Conservation (phyloP, 345 rosid species). For the Heritiera littoralis region DNA sequence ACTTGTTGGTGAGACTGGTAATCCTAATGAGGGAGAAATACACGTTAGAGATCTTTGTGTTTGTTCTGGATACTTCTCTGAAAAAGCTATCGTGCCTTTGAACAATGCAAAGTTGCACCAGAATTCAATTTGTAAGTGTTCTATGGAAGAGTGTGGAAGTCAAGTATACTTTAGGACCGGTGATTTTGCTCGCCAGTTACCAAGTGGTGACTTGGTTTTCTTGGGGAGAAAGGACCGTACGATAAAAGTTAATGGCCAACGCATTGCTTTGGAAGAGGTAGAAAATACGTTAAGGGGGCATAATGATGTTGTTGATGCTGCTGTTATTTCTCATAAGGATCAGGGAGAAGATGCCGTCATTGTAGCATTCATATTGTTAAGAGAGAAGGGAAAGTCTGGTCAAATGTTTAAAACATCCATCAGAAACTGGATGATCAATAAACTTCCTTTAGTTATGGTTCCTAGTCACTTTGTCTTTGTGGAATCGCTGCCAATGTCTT, state of each 20-base stretch:
- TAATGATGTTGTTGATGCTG: constrained; percentile 63
- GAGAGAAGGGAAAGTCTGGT: constrained; percentile 42
- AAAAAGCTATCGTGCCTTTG: constrained; percentile 33
- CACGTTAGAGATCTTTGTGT: constrained; percentile 74
- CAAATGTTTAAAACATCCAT: constrained; percentile 44
- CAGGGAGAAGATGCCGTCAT: constrained; percentile 46
- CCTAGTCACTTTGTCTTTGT: constrained; percentile 55
- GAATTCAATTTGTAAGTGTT: constrained; percentile 39
- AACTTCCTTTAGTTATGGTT: constrained; percentile 73
- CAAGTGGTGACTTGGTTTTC: constrained; percentile 74
- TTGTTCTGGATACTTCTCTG: constrained; percentile 56
- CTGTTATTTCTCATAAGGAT: constrained; percentile 49
- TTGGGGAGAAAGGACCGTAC: constrained; percentile 84
- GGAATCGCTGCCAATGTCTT: constrained; percentile 67
- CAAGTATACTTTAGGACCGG: constrained; percentile 72
- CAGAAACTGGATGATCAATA: constrained; percentile 61
- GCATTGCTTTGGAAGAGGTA: constrained; percentile 77
- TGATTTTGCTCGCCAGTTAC: constrained; percentile 71
- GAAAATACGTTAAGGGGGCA: constrained; percentile 63
- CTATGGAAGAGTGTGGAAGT: constrained; percentile 47
- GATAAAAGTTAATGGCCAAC: constrained; percentile 80
- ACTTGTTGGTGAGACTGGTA: constrained; percentile 50
- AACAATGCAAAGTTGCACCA: constrained; percentile 51
- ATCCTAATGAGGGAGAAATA: constrained; percentile 66
- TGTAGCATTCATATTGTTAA: constrained; percentile 56